phyloP scores from a whole-genome alignment of 169 alveolate species.

The Sarcocystis neurona region DNA sequence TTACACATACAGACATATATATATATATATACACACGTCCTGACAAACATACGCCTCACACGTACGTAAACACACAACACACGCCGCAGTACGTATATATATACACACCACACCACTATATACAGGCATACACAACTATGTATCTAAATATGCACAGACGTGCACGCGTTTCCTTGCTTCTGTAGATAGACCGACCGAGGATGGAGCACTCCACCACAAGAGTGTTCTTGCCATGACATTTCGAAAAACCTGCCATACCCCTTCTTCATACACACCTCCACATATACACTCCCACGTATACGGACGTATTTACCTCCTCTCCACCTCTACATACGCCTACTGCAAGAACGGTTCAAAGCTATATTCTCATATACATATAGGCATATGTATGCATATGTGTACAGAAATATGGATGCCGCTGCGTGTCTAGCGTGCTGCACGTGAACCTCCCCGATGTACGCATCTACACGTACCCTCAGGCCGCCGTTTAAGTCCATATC shows the following conservation, averaged over 20 bases:
- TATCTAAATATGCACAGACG: background rate
- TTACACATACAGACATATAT: background rate
- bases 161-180: background rate
- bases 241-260: background rate
- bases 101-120: background rate
- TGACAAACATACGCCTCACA: background rate
- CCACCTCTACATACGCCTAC: background rate
- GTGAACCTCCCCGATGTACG: no score
- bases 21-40: no score
- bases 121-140: background rate
- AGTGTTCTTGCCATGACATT: background rate
- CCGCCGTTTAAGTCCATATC: no score
- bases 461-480: no score
- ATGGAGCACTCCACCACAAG: background rate
- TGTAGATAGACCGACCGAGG: background rate
- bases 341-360: background rate
- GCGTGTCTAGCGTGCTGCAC: no score
- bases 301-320: background rate
- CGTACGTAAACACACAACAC: background rate
- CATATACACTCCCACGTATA: background rate
- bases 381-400: background rate
- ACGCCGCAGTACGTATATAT: background rate
- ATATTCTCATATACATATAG: background rate
- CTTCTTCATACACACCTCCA: background rate
- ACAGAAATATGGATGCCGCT: background rate